These are phyloP conservation scores for Leccinum subrobustum DNA, from an alignment of 1,284 basidiomycete genomes.

Conservation along the genomic window DNA sequence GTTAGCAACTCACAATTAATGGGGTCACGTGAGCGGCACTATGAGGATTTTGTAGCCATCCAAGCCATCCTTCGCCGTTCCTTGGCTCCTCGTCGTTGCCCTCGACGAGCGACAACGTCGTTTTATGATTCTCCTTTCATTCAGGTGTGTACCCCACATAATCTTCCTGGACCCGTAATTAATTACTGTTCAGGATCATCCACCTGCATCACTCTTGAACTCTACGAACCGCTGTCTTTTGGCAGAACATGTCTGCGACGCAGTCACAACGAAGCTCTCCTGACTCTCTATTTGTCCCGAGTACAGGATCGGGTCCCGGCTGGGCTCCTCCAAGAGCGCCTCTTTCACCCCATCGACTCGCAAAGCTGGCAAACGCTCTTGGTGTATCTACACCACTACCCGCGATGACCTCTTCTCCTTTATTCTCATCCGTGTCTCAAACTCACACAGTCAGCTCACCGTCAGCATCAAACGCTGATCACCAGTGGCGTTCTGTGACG, in stretches of 20 bases:
- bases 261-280: constrained; percentile 13
- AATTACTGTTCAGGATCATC: constrained; percentile 7
- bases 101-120: constrained; percentile 4
- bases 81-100: constrained; percentile 7
- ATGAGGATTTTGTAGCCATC: constrained; percentile 9
- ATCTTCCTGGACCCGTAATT: neutral
- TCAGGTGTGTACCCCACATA: constrained; percentile 15
- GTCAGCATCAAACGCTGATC: constrained; percentile 39
- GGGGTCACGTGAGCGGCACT: constrained; percentile 22
- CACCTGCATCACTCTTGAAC: constrained; percentile 2
- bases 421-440: constrained; percentile 36
- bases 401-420: constrained; percentile 35
- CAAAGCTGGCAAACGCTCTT: constrained; percentile 78
- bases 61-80: constrained; percentile 1
- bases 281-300: constrained; percentile 9
- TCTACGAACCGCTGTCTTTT: constrained; percentile 2
- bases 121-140: constrained; percentile 6
- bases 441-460: constrained; percentile 28
- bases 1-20: constrained; percentile 2
- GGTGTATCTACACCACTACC: constrained; percentile 74
- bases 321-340: constrained; percentile 69
- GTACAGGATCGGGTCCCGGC: constrained; percentile 23
- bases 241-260: constrained; percentile 9
- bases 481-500: constrained; percentile 54
- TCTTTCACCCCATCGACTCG: constrained; percentile 69